A percentile compares a stretch with the other conserved stretches of the same genome.
phyloP scores from a whole-genome alignment of 1,139 yeast genomes.

The Suhomyces coccinellae region DNA sequence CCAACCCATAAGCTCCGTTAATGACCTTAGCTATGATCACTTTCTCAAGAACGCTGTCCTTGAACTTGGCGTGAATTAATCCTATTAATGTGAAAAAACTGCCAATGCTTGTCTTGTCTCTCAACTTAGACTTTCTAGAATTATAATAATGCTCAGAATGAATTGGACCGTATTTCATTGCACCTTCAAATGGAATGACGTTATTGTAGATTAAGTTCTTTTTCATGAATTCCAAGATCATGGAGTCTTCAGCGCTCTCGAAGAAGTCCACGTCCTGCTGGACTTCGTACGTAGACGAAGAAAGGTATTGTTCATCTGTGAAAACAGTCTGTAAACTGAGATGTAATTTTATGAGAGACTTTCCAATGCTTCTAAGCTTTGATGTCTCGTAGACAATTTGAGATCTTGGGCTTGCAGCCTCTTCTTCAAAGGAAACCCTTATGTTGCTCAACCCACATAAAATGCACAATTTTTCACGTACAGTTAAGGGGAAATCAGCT shows the following conservation, averaged over 20 bases:
- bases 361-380: constrained; percentile 26
- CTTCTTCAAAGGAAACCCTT: constrained; percentile 6
- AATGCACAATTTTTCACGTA: constrained; percentile 24
- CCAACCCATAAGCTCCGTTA: constrained; percentile 26
- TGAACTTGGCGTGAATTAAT: constrained; percentile 30
- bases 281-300: constrained; percentile 31
- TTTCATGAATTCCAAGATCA: constrained; percentile 38
- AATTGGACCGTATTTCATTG: constrained; percentile 21
- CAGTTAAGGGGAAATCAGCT: constrained; percentile 21
- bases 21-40: constrained; percentile 32
- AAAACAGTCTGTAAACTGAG: constrained; percentile 27
- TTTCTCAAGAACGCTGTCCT: constrained; percentile 23
- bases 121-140: constrained; percentile 17
- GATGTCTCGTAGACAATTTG: constrained; percentile 14
- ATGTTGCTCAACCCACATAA: constrained; percentile 25
- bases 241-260: constrained; percentile 16
- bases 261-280: constrained; percentile 22
- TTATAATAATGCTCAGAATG: constrained; percentile 15
- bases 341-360: constrained; percentile 21
- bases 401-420: neutral
- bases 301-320: constrained; percentile 27
- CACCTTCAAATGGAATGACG: constrained; percentile 35
- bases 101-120: constrained; percentile 32
- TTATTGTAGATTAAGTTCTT: constrained; percentile 27
- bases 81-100: constrained; percentile 46